phyloP scores from a whole-genome alignment of 2,329 filamentous ascomycete species.

The Penicillium sp. region DNA sequence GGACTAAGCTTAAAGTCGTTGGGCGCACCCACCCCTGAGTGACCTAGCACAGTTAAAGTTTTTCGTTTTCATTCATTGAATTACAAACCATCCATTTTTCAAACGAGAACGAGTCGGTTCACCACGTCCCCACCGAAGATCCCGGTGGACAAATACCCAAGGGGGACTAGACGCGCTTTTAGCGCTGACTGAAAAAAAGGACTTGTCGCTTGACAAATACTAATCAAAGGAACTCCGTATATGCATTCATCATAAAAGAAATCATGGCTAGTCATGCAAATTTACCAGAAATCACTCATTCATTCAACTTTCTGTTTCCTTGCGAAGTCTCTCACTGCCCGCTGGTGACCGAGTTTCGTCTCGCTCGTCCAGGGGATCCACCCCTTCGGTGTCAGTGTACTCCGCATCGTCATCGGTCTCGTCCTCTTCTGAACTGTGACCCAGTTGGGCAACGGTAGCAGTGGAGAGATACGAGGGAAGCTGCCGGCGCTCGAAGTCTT shows the following conservation, averaged over 20 bases:
- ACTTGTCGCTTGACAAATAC: neutral
- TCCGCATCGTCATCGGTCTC: constrained; percentile 39
- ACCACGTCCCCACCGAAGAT: neutral
- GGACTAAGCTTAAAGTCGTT: neutral
- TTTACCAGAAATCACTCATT: neutral
- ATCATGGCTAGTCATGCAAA: constrained; percentile 8
- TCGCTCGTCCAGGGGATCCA: neutral
- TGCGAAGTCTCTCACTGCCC: neutral
- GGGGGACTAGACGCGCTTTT: neutral
- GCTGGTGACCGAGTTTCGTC: neutral
- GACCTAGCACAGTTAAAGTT: neutral
- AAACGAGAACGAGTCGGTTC: neutral
- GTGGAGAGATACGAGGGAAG: constrained; percentile 54
- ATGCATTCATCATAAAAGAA: constrained; percentile 1
- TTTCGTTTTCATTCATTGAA: neutral
- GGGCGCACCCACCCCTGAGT: neutral
- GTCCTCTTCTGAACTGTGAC: constrained; percentile 45
- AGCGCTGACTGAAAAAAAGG: neutral
- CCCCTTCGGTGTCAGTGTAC: constrained; percentile 4
- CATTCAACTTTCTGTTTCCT: constrained; percentile 3
- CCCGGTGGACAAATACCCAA: neutral
- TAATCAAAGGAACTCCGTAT: neutral
- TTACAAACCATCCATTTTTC: neutral
- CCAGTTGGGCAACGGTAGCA: constrained; percentile 42
- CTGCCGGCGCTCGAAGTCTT: constrained; percentile 87